These are phyloP conservation scores for Aureobasidium melanogenum DNA, from an alignment of 2,329 filamentous ascomycete species.

Conservation along the genomic window DNA sequence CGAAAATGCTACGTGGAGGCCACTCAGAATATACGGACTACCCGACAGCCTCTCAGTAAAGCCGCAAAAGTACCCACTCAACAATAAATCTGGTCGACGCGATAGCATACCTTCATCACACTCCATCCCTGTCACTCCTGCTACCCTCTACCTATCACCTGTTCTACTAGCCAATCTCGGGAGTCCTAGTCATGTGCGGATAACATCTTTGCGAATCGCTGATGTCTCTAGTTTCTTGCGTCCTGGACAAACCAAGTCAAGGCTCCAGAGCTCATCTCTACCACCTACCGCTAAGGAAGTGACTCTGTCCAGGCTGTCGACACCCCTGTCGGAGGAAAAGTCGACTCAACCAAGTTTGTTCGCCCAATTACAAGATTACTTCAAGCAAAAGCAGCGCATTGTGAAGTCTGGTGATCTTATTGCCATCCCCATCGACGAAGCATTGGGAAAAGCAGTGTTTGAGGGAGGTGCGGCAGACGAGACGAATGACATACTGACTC, in stretches of 20 bases:
- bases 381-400: slow-evolving; percentile 72
- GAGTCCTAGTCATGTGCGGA: slow-evolving; percentile 65
- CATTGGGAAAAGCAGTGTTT: slow-evolving; percentile 71
- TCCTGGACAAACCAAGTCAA: slow-evolving; percentile 14
- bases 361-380: slow-evolving; percentile 78
- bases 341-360: slow-evolving; percentile 79
- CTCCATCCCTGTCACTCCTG: slow-evolving; percentile 44
- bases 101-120: slow-evolving; percentile 46
- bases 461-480: slow-evolving; percentile 64
- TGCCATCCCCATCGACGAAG: slow-evolving; percentile 79
- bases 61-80: slow-evolving; percentile 43
- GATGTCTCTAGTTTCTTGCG: slow-evolving; percentile 39
- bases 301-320: slow-evolving; percentile 79
- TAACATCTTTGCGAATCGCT: slow-evolving; percentile 51
- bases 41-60: slow-evolving; percentile 60
- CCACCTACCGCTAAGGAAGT: slow-evolving; percentile 66
- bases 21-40: slow-evolving; percentile 80
- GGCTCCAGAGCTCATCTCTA: slow-evolving; percentile 30
- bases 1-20: slow-evolving; percentile 61
- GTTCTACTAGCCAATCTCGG: slow-evolving; percentile 80
- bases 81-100: slow-evolving; percentile 39
- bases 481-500: slow-evolving; percentile 37
- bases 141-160: slow-evolving; percentile 69
- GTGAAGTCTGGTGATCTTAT: slow-evolving; percentile 83
- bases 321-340: slow-evolving; percentile 78